These are phyloP conservation scores for Fistulinella prunicolor DNA, from an alignment of 768 basidiomycete species.

Conservation along the genomic window DNA sequence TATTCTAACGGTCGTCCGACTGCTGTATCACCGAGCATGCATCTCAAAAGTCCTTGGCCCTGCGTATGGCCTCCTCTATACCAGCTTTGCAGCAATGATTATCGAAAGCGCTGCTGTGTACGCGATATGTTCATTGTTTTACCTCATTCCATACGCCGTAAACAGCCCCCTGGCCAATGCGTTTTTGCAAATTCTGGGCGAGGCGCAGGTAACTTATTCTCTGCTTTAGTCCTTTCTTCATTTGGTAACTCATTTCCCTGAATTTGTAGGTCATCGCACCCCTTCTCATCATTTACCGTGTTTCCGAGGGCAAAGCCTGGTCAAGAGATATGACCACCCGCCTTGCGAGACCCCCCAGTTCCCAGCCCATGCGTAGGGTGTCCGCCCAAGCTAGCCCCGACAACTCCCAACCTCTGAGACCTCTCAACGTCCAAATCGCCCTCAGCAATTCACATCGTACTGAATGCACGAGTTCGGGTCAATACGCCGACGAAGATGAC, in stretches of 20 bases:
- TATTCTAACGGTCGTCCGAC: conserved; percentile 29
- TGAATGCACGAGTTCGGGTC: conserved; percentile 4
- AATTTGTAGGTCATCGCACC: conserved; percentile 42
- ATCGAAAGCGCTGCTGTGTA: conserved; percentile 36
- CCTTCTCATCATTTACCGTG: conserved; percentile 47
- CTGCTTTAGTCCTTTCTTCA: neutral
- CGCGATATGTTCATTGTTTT: conserved; percentile 30
- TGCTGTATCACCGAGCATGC: conserved; percentile 28
- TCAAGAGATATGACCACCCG: conserved; percentile 18
- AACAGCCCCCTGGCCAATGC: conserved; percentile 25
- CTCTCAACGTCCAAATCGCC: conserved; percentile 15
- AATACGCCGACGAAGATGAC: conserved; percentile 8
- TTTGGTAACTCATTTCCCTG: neutral
- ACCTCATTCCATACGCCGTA: conserved; percentile 28
- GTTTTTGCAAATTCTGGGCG: conserved; percentile 31
- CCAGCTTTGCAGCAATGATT: conserved; percentile 34
- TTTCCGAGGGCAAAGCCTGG: conserved; percentile 47
- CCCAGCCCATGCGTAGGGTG: conserved; percentile 11
- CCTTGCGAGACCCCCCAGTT: neutral
- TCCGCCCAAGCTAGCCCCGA: conserved; percentile 1
- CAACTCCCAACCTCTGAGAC: neutral
- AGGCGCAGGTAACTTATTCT: conserved; percentile 23
- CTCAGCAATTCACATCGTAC: conserved; percentile 5
- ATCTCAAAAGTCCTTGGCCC: conserved; percentile 27
- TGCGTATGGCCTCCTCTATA: conserved; percentile 26